Base-by-base conservation (phyloP, 495 filamentous ascomycete genomes). In the Podospora anserina region DNA sequence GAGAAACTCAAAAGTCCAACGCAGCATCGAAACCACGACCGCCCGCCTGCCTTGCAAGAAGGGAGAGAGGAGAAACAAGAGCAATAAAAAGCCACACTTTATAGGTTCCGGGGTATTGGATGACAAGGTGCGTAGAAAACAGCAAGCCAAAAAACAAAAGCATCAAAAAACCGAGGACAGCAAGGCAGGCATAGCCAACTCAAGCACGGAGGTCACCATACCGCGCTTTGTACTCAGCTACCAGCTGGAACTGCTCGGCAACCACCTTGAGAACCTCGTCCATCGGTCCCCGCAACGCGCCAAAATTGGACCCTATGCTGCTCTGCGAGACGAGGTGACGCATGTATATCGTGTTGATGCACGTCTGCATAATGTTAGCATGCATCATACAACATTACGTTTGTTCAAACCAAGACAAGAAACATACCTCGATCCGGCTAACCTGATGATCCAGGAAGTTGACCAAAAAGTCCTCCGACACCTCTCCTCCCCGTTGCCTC, bases 391-490 rank as follows among this genome's bases (percentile, higher is more conserved):
- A 59, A n/a, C 7, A 18, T 13, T 9, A 3, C 7, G 13, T 18
- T 23, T n/a, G 15, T n/a, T 64, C 13, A 55, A 26, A 28, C 27
- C 23, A 15, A 30, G 44, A 26, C 58, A 62, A 64, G 32, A 69
- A 53, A 80, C 90, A 72, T 83, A 95, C 94, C 88, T 99, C 95
- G 75, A 99, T 96, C 67, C 95, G 87, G 67, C 91, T 92, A 66
- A 98, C 90, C 81, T 96, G 92, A 75, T 97, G 94, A 75, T 97
- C 94, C 71, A 98, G 85, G 76, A 98, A 90, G 73, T 91, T 91
- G 55, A 94, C 75, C 72, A 97, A 78, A 74, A 94, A 92, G 23
- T 87, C 83, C 80, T 98, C 95, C 18, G 94, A 91, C 49, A 97
- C 84, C 76, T 97, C 93, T 0, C 92, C 94, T 23, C 91, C 92